Base-by-base conservation (phyloP, 441 rosid genomes). In the Jatropha podagrica region DNA sequence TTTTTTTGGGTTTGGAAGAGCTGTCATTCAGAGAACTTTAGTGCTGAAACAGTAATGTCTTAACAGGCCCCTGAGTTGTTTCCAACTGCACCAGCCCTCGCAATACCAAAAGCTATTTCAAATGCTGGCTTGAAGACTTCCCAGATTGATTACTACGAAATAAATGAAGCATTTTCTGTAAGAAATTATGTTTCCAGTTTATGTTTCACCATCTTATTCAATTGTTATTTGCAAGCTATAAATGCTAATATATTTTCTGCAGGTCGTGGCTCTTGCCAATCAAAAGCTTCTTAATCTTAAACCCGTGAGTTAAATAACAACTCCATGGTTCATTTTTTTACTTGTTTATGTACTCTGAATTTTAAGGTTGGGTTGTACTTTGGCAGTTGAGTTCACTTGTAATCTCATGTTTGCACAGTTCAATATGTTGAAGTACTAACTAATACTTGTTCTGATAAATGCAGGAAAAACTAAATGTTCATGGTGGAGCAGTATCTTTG, bases 201-300 rank as follows among this genome's bases (percentile, higher is more conserved):
- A 13, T 58, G 3, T 20, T 32, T 49, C 7, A 44, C 5, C 46
- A 61, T 65, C 69, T 64, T 68, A 38, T 68, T 55, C n/a, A 20
- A 55, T 56, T 56, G 48, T 64, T 72, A 51, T 55, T 60, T 64
- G 68, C 61, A 61, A 69, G 54, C 27, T 67, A 69, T 37, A 14
- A 65, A 12, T 63, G 62, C 55, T 68, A 27, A 75, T 59, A 59
- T 78, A 2, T 44, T 77, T 26, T 81, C 15, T 67, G 69, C 87
- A 96, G 99, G 99, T 91, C n/a, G 99, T 96, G 66, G 94, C 97
- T 66, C 98, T 93, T 72, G 94, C 97, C 68, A 96, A 96, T 69
- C 91, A 85, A 81, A 96, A 92, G 84, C 82, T 93, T 74, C 94
- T 96, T 14, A 89, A 84, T 69, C 87, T 96, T 75, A 81, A 68